phyloP scores from a whole-genome alignment of 2,329 filamentous ascomycete species.

The Colletotrichum lentis region DNA sequence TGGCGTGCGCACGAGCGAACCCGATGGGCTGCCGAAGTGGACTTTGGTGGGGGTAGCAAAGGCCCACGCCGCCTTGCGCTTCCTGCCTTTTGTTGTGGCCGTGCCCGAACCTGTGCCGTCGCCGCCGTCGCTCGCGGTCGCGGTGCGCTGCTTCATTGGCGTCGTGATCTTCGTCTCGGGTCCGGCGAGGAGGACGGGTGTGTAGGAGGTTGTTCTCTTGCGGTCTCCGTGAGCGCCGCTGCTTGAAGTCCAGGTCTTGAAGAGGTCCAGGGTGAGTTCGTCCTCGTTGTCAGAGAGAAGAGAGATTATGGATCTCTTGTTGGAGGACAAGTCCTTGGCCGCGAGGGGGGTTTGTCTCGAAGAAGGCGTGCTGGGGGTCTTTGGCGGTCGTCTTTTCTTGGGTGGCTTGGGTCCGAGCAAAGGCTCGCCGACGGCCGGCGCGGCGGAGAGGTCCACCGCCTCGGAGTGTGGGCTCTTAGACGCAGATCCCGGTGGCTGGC shows the following conservation, averaged over 20 bases:
- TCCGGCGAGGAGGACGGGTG: slow-evolving; percentile 15
- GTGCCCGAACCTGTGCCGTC: neutral
- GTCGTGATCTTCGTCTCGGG: slow-evolving; percentile 24
- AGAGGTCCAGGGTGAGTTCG: slow-evolving; percentile 49
- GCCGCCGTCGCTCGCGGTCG: neutral
- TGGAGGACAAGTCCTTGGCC: slow-evolving; percentile 41
- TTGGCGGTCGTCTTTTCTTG: neutral
- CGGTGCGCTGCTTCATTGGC: slow-evolving; percentile 20
- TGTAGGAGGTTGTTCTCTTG: slow-evolving; percentile 10
- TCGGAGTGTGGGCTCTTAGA: too few relatives aligned
- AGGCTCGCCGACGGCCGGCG: neutral
- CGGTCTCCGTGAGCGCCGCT: neutral
- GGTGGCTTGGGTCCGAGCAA: neutral
- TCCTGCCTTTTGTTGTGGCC: slow-evolving; percentile 1
- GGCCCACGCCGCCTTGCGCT: slow-evolving; percentile 32
- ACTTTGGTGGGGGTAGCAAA: slow-evolving; percentile 25
- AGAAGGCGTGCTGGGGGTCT: slow-evolving; percentile 1
- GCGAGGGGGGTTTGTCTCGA: neutral
- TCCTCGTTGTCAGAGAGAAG: slow-evolving; percentile 52
- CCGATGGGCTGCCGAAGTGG: slow-evolving; percentile 38
- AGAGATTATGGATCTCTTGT: slow-evolving; percentile 52
- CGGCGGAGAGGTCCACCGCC: neutral
- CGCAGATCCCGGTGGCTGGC: too few relatives aligned
- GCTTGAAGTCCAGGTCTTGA: slow-evolving; percentile 39
- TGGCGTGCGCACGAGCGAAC: slow-evolving; percentile 54